These are phyloP conservation scores for Salisapilia sapeloensis DNA, from an alignment of 352 stramenopile species.

Conservation along the genomic window DNA sequence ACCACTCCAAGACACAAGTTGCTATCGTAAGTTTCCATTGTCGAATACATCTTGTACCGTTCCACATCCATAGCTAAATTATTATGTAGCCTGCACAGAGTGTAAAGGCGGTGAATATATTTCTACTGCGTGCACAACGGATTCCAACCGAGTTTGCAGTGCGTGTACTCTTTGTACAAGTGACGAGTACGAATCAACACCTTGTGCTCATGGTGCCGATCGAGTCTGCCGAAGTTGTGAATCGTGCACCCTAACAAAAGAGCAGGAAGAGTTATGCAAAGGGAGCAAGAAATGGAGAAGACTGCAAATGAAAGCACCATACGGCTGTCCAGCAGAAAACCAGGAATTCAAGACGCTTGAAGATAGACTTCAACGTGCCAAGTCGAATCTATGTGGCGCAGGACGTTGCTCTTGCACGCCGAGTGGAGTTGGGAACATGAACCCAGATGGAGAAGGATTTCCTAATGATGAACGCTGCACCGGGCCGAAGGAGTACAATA, in stretches of 20 bases:
- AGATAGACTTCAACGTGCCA: conserved; percentile 30
- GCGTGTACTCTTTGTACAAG: conserved; percentile 43
- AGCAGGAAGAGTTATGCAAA: conserved; percentile 32
- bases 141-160: conserved; percentile 30
- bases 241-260: conserved; percentile 41
- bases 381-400: conserved; percentile 56
- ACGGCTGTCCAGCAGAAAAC: conserved; percentile 33
- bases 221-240: conserved; percentile 59
- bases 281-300: conserved; percentile 40
- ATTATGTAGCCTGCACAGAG: conserved; percentile 36
- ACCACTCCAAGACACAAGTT: conserved; percentile 31
- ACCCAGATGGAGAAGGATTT: conserved; percentile 54
- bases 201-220: conserved; percentile 27
- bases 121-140: conserved; percentile 22
- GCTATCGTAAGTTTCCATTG: conserved; percentile 32
- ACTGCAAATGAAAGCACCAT: conserved; percentile 40
- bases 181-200: conserved; percentile 50
- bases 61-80: neutral
- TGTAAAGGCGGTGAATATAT: conserved; percentile 33
- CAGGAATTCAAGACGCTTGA: conserved; percentile 47
- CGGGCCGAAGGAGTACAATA: conserved; percentile 37
- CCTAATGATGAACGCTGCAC: conserved; percentile 47
- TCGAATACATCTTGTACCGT: neutral
- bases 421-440: conserved; percentile 51
- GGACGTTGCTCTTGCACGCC: conserved; percentile 51